Evolutionary conservation across 352 stramenopile genomes (phyloP).

Genomic region (Aphanomyces invadans): DNA sequence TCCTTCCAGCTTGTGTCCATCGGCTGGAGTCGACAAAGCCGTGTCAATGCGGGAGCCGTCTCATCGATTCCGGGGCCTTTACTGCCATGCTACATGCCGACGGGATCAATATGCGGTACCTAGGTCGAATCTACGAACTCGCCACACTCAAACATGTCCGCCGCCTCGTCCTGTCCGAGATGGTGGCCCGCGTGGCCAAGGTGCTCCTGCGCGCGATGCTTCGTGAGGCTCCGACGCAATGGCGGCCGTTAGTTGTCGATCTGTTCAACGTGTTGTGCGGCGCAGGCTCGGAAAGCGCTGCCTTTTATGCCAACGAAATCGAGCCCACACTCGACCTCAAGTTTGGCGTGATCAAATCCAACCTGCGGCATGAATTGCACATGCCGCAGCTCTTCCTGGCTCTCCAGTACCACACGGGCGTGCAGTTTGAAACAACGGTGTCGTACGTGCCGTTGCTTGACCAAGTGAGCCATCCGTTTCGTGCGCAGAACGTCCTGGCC

Average conservation of each 20-base stretch:
- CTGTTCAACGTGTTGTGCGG: conserved; percentile 51
- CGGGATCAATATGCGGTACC: conserved; percentile 50
- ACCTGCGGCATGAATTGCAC: conserved; percentile 30
- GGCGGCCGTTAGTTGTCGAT: conserved; percentile 33
- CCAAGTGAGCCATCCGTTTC: conserved; percentile 23
- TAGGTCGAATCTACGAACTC: conserved; percentile 49
- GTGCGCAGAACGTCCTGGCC: conserved; percentile 26
- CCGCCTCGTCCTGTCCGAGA: conserved; percentile 42
- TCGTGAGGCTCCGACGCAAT: background rate
- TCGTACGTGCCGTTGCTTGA: background rate
- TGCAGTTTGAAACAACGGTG: conserved; percentile 22
- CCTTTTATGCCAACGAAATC: conserved; percentile 48
- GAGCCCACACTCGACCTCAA: conserved; percentile 37
- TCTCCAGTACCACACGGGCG: conserved; percentile 34
- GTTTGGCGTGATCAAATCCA: conserved; percentile 30
- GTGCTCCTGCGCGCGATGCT: conserved; percentile 37
- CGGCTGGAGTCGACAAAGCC: conserved; percentile 31
- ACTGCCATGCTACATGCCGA: conserved; percentile 37
- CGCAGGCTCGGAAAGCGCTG: conserved; percentile 26
- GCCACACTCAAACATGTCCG: conserved; percentile 39
- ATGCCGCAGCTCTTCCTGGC: conserved; percentile 45
- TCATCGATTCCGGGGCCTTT: conserved; percentile 37
- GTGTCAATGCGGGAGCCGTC: background rate
- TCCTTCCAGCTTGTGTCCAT: conserved; percentile 43
- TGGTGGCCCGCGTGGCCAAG: conserved; percentile 56